Evolutionary conservation across 1,284 basidiomycete species (phyloP), one percentile per base, ranked within the genome.

Genomic region (Ustilago curta): DNA sequence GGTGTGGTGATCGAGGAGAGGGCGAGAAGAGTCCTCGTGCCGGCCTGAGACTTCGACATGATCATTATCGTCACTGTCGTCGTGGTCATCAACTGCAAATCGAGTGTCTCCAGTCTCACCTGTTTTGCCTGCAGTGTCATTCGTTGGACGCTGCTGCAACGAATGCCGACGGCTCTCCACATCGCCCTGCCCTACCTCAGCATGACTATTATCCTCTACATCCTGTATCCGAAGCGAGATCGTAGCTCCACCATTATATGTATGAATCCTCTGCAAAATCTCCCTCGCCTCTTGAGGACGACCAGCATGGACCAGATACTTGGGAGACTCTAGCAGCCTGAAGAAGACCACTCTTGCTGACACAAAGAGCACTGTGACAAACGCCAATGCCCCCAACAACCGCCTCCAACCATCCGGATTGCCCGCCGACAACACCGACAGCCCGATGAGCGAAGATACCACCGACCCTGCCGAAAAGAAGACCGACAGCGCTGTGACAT

Each of bases 401-500:
- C 63, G 72, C 6, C 82, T 59, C 79, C 78, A 80, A 11, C 71
- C 71, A 23, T 53, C 59, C 31, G 35, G 39, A 52, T 54, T 55
- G 49, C 47, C 49, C 11, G 58, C 62, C 6, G 79, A 75, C 18
- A 84, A 53, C n/a, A 81, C 53, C 1, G 61, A 23, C 21, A 80
- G 53, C 0, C 75, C 82, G 3, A 82, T 58, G 3, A 70, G 18
- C 25, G 61, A 64, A 12, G 70, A 59, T 8, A 78, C 61, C 9
- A 83, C 79, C 18, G 68, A 61, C 2, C 82, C 82, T 3, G 66
- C 60, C 3, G 76, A 83, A 32, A 76, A 86, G 77, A 98, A 99
- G 21, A 97, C 90, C 6, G 94, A 96, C n/a, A 98, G 89, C 0
- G 92, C 93, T 0, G 95, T 98, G 51, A 98, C 91, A 37, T 97